A percentile compares a stretch with the other conserved stretches of the same genome.
Evolutionary conservation across 225 moss, liverwort and hornwort genomes (phyloP).

Genomic region (Lunularia cruciata): DNA sequence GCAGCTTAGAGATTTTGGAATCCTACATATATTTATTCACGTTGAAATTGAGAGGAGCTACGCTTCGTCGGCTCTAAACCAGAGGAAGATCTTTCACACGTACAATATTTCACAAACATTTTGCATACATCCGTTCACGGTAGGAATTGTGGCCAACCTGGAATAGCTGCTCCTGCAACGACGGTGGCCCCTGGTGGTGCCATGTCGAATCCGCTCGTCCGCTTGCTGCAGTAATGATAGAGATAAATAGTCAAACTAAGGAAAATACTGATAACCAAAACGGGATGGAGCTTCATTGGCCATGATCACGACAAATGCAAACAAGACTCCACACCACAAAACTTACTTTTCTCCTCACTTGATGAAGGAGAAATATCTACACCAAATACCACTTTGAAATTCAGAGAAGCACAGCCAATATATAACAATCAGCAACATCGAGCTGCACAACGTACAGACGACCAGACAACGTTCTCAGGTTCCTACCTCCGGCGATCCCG

Average conservation of each 20-base stretch:
- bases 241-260: slow-evolving; percentile 14
- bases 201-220: slow-evolving; percentile 99
- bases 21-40: slow-evolving; percentile 2
- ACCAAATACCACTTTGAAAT: too few relatives aligned
- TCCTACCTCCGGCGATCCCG: slow-evolving; percentile 65
- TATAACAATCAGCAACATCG: too few relatives aligned
- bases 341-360: background rate
- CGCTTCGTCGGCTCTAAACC: background rate
- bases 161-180: slow-evolving; percentile 70
- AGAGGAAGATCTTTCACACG: background rate
- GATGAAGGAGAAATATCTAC: too few relatives aligned
- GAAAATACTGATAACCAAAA: too few relatives aligned
- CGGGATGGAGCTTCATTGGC: too few relatives aligned
- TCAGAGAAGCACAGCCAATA: background rate
- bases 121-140: background rate
- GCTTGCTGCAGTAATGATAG: slow-evolving; percentile 44
- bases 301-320: background rate
- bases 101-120: background rate
- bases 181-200: slow-evolving; percentile 84
- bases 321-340: background rate
- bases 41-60: background rate
- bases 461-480: too few relatives aligned
- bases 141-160: slow-evolving; percentile 55
- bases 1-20: background rate
- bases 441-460: too few relatives aligned